Evolutionary conservation across 768 basidiomycete genomes (phyloP), one percentile per base, ranked within the genome.

Genomic region (Rossbeevera mucosa): DNA sequence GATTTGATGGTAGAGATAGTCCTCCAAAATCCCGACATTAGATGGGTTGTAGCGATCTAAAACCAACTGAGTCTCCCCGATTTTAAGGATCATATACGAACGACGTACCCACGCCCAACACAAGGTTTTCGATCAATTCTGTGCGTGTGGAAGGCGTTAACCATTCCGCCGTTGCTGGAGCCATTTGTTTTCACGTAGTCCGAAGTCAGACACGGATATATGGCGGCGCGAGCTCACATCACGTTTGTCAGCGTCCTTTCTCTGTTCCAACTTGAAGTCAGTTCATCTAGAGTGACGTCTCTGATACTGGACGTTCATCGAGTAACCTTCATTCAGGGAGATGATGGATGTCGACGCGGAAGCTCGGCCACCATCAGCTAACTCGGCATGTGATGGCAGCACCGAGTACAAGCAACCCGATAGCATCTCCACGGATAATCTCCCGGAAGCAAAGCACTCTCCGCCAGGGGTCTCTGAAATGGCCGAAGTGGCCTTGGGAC

Each of bases 1-100:
- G 57, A 93, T 91, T 72, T 99, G 95, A 68, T 91, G 86, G 70
- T 91, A 91, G 54, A 98, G 83, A 73, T 98, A 97, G 67, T 97
- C 95, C 72, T 97, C 95, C 53, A 98, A 84, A 59, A 94, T 89
- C 31, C 83, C 77, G 53, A 95, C 84, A 69, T 98, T 98, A 48
- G 86, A 85, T 40, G 95, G 95, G 73, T 97, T 98, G 72, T 98
- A 98, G 53, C 95, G 87, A 76, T 98, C 95, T 96, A 52, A 46
- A 52, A 25, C 47, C 33, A 49, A 46, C 36, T 9, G 12, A n/a
- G 25, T 57, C 46, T 20, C 16, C 53, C 33, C 26, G 48, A 44
- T 29, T 13, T 6, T 45, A 51, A 45, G 25, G 6, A 40, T 31
- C 14, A 20, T 11, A 16, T 26, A 22, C 18, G 55, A 36, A 47